Evolutionary conservation across 1,284 basidiomycete species (phyloP).

Genomic region (Microbotryum scabiosae): DNA sequence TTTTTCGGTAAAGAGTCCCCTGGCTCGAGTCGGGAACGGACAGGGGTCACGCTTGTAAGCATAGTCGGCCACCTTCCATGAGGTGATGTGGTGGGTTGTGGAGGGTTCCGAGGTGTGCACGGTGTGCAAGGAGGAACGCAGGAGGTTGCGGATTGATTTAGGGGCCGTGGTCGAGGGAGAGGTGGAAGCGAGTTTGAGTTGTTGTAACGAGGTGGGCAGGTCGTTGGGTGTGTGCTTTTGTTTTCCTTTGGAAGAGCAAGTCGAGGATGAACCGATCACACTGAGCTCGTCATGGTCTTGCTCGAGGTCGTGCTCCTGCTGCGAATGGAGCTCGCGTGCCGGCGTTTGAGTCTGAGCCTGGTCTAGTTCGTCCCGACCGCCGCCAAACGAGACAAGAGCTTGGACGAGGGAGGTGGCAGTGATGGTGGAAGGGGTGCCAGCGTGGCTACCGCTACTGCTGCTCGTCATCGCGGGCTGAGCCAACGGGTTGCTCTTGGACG

Average conservation of each 20-base stretch:
- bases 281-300: not conserved
- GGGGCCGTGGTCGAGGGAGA: not conserved
- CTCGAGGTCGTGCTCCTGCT: not conserved
- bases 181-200: no score
- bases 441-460: no score
- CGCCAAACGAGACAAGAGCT: no score
- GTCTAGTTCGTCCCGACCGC: no score
- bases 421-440: no score
- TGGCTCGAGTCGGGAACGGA: constrained; percentile 81
- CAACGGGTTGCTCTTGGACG: no score
- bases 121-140: constrained; percentile 19
- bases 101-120: not conserved
- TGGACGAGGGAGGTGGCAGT: no score
- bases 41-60: constrained; percentile 81
- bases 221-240: not conserved
- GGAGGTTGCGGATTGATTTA: constrained; percentile 11
- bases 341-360: no score
- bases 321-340: no score
- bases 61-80: constrained; percentile 95
- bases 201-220: no score
- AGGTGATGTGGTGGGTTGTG: constrained; percentile 46
- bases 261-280: no score
- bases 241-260: not conserved
- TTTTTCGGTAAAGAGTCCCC: constrained; percentile 69
- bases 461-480: no score